phyloP scores from a whole-genome alignment of 768 basidiomycete species.

The Phlegmacium glaucopus region DNA sequence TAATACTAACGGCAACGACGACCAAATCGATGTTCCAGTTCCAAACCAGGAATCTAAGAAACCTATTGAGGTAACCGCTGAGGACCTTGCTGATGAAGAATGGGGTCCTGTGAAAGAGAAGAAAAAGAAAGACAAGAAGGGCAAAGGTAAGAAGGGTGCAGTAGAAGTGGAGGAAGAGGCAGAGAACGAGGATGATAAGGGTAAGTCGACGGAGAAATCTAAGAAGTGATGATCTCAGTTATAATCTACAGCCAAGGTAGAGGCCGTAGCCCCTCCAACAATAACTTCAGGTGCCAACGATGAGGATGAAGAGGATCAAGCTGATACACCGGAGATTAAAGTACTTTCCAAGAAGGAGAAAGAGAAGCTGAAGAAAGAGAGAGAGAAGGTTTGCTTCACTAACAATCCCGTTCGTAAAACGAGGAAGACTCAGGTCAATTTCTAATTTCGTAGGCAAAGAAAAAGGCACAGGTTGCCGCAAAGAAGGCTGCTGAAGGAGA shows the following conservation, averaged over 20 bases:
- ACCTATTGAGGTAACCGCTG: conserved; percentile 56
- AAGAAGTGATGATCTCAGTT: neutral
- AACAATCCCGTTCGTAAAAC: conserved; percentile 5
- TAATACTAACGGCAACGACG: conserved; percentile 28
- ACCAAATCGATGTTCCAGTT: conserved; percentile 20
- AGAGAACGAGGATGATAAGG: conserved; percentile 13
- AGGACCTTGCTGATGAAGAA: conserved; percentile 73
- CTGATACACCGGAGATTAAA: conserved; percentile 56
- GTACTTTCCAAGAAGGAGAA: conserved; percentile 94
- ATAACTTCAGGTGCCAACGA: conserved; percentile 24
- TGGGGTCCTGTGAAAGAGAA: conserved; percentile 63
- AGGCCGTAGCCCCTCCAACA: conserved; percentile 19
- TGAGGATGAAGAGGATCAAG: conserved; percentile 48
- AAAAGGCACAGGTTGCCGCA: conserved; percentile 89
- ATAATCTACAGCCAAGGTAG: conserved; percentile 14
- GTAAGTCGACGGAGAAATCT: conserved; percentile 6
- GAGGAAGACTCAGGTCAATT: conserved; percentile 4
- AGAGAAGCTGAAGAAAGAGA: conserved; percentile 95
- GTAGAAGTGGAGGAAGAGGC: conserved; percentile 37
- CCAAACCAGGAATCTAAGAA: conserved; percentile 29
- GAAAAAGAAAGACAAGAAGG: conserved; percentile 60
- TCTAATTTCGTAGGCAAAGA: conserved; percentile 65
- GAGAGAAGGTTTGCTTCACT: conserved; percentile 69
- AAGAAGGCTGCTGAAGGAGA: conserved; percentile 54
- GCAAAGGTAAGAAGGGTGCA: conserved; percentile 46